phyloP scores from a whole-genome alignment of 169 alveolate species.

The Fabrea salina region DNA sequence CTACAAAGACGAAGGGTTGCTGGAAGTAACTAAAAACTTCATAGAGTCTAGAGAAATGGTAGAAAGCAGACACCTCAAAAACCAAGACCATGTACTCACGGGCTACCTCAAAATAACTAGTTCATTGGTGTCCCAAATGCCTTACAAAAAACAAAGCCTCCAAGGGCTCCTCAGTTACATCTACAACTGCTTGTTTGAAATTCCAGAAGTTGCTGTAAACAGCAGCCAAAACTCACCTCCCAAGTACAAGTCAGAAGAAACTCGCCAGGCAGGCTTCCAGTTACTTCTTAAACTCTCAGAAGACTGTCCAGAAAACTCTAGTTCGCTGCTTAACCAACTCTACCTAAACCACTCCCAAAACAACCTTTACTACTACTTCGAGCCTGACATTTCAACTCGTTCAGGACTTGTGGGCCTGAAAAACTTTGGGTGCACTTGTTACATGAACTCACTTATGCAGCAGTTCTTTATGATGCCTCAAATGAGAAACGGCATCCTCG shows the following conservation, averaged over 20 bases:
- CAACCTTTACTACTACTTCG: conserved; percentile 32
- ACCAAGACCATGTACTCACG: conserved; percentile 54
- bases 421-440: conserved; percentile 83
- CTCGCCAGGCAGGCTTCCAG: conserved; percentile 66
- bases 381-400: conserved; percentile 45
- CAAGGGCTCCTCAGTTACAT: background rate
- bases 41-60: conserved; percentile 39
- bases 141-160: background rate
- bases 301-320: conserved; percentile 14
- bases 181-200: conserved; percentile 31
- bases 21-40: conserved; percentile 22
- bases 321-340: conserved; percentile 25
- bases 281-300: conserved; percentile 17
- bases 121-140: background rate
- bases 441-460: conserved; percentile 79
- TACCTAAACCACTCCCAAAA: conserved; percentile 27
- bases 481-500: conserved; percentile 69
- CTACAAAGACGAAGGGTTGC: background rate
- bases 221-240: conserved; percentile 38
- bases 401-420: conserved; percentile 79
- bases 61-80: conserved; percentile 53
- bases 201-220: conserved; percentile 12
- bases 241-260: conserved; percentile 53
- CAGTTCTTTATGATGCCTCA: conserved; percentile 80
- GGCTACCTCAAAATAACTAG: conserved; percentile 40